Evolutionary conservation across 768 basidiomycete genomes (phyloP).

Genomic region (Polyporus arcularius): DNA sequence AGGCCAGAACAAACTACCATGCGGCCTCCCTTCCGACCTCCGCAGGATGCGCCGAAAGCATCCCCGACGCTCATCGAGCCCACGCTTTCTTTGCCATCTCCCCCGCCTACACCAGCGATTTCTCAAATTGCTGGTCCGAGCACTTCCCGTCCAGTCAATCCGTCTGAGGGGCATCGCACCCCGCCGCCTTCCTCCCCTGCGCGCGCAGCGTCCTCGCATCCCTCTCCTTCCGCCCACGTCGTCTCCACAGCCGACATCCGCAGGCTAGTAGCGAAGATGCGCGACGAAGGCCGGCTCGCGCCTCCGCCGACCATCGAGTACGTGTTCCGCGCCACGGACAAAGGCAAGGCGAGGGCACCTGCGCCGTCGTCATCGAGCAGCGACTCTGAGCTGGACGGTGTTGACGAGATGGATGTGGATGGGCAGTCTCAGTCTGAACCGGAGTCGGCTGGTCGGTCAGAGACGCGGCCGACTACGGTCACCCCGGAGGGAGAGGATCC

Average conservation of each 20-base stretch:
- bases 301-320: slow-evolving; percentile 11
- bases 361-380: not conserved
- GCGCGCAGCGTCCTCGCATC: not conserved
- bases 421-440: not conserved
- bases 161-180: not conserved
- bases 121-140: no score
- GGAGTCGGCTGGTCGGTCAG: not conserved
- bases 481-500: not conserved
- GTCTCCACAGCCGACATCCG: slow-evolving; percentile 2
- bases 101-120: no score
- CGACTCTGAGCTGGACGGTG: not conserved
- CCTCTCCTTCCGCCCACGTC: not conserved
- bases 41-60: no score
- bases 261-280: slow-evolving; percentile 8
- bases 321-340: not conserved
- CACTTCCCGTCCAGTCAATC: no score
- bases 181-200: not conserved
- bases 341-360: not conserved
- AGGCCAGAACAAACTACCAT: no score
- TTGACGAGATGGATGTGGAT: slow-evolving; percentile 3
- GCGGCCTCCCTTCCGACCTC: no score
- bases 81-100: no score
- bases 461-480: not conserved
- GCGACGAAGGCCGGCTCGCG: slow-evolving; percentile 13
- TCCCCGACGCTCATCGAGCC: no score